Evolutionary conservation across 768 basidiomycete species (phyloP).

Genomic region (Boletus barrowsii): DNA sequence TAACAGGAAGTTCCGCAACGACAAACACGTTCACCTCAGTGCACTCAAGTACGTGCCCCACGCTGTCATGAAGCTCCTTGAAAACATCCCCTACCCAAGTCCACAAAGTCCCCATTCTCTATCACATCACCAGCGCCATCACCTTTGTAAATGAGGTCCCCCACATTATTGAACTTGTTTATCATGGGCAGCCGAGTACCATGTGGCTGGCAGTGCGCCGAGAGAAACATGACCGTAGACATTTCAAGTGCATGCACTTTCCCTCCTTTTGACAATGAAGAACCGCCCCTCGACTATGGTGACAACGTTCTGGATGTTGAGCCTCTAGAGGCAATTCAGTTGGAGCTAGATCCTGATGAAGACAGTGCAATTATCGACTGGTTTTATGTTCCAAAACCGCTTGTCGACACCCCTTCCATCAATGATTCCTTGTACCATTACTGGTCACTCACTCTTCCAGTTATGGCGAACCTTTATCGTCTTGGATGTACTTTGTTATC

Average conservation of each 20-base stretch:
- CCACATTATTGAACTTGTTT: constrained; percentile 93
- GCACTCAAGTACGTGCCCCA: constrained; percentile 98
- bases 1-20: constrained; percentile 97
- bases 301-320: constrained; percentile 99
- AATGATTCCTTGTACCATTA: constrained; percentile 92
- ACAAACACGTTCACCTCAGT: constrained; percentile 98
- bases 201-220: constrained; percentile 99
- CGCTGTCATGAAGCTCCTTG: constrained; percentile 97
- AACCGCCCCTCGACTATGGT: constrained; percentile 97
- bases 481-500: constrained; percentile 91
- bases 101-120: constrained; percentile 95
- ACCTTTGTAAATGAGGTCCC: constrained; percentile 99
- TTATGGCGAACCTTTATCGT: constrained; percentile 96
- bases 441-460: constrained; percentile 89
- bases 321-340: constrained; percentile 94
- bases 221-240: constrained; percentile 96
- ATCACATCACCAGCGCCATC: constrained; percentile 99
- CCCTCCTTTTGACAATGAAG: constrained; percentile 99
- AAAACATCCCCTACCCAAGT: constrained; percentile 99
- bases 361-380: constrained; percentile 91
- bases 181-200: constrained; percentile 98
- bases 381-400: constrained; percentile 98
- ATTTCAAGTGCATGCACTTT: constrained; percentile 99
- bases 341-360: constrained; percentile 91
- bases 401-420: constrained; percentile 84